Conservation (phyloP, 495 filamentous ascomycete species). For the Penicillium cataractarum region DNA sequence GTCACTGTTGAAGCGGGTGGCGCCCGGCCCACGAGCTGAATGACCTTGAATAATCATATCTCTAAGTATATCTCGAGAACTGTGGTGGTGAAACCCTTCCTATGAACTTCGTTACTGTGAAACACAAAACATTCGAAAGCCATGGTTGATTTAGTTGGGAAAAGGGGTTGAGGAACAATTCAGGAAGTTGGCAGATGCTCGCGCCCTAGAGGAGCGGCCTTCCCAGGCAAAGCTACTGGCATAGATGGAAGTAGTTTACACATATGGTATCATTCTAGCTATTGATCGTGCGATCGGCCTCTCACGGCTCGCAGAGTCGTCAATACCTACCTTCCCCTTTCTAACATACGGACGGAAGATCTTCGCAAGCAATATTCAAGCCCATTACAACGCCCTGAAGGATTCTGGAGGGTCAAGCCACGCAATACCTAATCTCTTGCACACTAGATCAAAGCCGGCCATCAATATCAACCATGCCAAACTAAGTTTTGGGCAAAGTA, state of each 20-base stretch:
- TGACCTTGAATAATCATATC: background rate
- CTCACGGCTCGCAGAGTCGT: background rate
- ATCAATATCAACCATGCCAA: background rate
- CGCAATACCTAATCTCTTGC: background rate
- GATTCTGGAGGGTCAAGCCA: background rate
- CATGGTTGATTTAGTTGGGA: background rate
- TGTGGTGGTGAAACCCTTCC: constrained; percentile 26
- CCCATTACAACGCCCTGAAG: background rate
- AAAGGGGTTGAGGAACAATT: background rate
- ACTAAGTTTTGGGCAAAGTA: background rate
- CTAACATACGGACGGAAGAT: background rate
- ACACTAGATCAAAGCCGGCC: background rate
- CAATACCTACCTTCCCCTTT: background rate
- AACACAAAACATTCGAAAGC: constrained; percentile 4
- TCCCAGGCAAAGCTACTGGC: background rate
- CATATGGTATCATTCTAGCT: background rate
- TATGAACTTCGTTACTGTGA: constrained; percentile 22
- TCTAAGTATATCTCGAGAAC: background rate
- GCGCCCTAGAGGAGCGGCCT: background rate
- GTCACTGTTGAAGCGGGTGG: constrained; percentile 9
- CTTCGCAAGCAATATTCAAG: background rate
- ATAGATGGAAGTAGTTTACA: background rate
- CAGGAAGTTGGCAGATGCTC: background rate
- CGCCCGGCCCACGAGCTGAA: constrained; percentile 1
- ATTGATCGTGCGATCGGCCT: background rate